Conservation (phyloP, 2,329 filamentous ascomycete species). For the Penicillium sp. region DNA sequence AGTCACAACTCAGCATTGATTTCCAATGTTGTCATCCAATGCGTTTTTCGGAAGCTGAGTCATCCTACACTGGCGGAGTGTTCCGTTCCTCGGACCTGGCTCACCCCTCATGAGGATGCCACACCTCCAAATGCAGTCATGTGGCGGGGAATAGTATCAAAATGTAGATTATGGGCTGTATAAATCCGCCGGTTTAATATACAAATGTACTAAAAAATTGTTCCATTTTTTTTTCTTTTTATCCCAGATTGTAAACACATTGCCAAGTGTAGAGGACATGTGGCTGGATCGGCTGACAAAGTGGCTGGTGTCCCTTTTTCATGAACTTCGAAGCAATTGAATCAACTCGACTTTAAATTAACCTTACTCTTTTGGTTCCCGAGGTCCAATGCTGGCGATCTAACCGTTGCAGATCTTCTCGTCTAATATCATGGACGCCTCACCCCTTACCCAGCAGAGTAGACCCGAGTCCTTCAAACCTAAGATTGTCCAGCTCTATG, state of each 20-base stretch:
- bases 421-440: slow-evolving; percentile 69
- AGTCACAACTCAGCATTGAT: background rate
- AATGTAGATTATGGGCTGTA: background rate
- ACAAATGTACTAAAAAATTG: background rate
- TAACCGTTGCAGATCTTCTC: slow-evolving; percentile 19
- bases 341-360: slow-evolving; percentile 10
- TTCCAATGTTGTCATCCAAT: background rate
- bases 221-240: background rate
- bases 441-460: slow-evolving; percentile 88
- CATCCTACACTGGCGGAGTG: background rate
- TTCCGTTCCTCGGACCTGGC: slow-evolving; percentile 11
- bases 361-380: slow-evolving; percentile 1
- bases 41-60: slow-evolving; percentile 25
- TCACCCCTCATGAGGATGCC: background rate
- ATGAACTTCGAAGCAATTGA: slow-evolving; percentile 13
- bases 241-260: background rate
- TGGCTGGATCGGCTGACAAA: slow-evolving; percentile 32
- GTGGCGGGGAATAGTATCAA: slow-evolving; percentile 3
- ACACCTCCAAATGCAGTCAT: slow-evolving; percentile 6
- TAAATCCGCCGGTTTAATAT: background rate
- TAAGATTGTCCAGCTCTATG: slow-evolving; percentile 89
- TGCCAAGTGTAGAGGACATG: slow-evolving; percentile 25
- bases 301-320: slow-evolving; percentile 26
- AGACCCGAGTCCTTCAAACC: slow-evolving; percentile 88
- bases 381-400: slow-evolving; percentile 21